Evolutionary conservation across 345 rosid genomes (phyloP), one percentile per base, ranked within the genome.

Genomic region (Citrus unshiu): DNA sequence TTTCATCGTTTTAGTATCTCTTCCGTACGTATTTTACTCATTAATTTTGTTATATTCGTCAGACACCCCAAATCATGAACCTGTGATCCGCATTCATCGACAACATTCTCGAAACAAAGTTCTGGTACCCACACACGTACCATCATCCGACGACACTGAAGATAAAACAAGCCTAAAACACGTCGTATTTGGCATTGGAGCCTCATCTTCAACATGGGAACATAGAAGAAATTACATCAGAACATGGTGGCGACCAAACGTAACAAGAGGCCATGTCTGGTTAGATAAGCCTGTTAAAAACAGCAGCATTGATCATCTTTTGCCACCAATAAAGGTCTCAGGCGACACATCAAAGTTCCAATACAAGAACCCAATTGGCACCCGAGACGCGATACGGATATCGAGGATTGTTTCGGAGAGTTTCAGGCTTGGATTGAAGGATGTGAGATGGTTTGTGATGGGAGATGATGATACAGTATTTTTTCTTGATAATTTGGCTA

Each of bases 401-500:
- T 88, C 97, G 0, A 72, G 97, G 35, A 85, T 93, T 9, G 90
- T 90, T 4, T 88, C 97, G 2, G 95, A 95, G 77, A 91, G 91
- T 3, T 75, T 92, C 51, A 85, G 89, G 81, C 81, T 85, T 2
- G 85, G 87, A 1, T 66, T 88, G 75, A 78, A 85, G 78, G 79
- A 81, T 7, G 89, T 89, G 83, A 82, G 97, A 76, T 93, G 97
- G 97, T 85, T 95, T 29, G 98, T 93, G 46, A 90, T 93, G 97
- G 97, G 97, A 49, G 98, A 93, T 24, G 97, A 93, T 68, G 97
- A 95, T 75, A 95, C 98, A 1, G 88, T 92, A 25, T 93, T 92
- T 64, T 80, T 88, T 54, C 54, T 90, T 7, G 95, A 95, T 65
- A 95, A 95, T 80, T 74, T 95, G 35, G 80, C 89, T 3, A 81